Percentiles rank a stretch among this genome's conserved stretches.
These are phyloP conservation scores for Spinacia oleracea DNA, from an alignment of 179 eudicot species.

Conservation along the genomic window DNA sequence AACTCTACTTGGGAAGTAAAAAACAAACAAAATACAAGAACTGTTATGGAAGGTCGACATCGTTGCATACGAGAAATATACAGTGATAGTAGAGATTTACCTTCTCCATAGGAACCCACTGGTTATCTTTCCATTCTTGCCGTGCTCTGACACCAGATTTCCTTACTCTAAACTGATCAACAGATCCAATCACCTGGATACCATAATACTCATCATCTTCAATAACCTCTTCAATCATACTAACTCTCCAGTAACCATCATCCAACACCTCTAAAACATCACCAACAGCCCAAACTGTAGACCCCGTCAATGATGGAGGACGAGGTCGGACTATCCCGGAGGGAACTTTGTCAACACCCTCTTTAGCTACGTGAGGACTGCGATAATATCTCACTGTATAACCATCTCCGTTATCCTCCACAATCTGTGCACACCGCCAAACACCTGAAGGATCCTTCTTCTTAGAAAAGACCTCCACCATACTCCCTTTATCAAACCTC, in stretches of 20 bases:
- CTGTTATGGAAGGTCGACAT: background rate
- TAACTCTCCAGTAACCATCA: conserved; percentile 48
- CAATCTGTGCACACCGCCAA: conserved; percentile 55
- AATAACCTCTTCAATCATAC: conserved; percentile 39
- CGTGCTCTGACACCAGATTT: conserved; percentile 37
- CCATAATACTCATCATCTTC: conserved; percentile 34
- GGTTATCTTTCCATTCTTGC: conserved; percentile 45
- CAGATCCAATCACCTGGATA: conserved; percentile 45
- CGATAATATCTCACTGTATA: conserved; percentile 50
- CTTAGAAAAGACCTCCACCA: conserved; percentile 64
- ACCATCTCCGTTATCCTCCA: conserved; percentile 50
- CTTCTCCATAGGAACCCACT: conserved; percentile 51
- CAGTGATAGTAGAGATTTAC: conserved; percentile 22
- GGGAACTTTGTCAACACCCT: conserved; percentile 38
- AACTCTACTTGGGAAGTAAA: background rate
- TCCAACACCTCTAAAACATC: conserved; percentile 59
- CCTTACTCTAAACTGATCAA: conserved; percentile 38
- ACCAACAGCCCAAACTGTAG: conserved; percentile 39
- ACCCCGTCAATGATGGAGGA: conserved; percentile 33
- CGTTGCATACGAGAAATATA: background rate
- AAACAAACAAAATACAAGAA: background rate
- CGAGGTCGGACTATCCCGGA: conserved; percentile 45
- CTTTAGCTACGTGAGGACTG: conserved; percentile 26
- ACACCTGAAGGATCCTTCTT: conserved; percentile 42
- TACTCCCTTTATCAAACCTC: conserved; percentile 55